These are phyloP conservation scores for Rhizophagus sp. DNA, from an alignment of 192 early-diverging fungal species.

Conservation along the genomic window DNA sequence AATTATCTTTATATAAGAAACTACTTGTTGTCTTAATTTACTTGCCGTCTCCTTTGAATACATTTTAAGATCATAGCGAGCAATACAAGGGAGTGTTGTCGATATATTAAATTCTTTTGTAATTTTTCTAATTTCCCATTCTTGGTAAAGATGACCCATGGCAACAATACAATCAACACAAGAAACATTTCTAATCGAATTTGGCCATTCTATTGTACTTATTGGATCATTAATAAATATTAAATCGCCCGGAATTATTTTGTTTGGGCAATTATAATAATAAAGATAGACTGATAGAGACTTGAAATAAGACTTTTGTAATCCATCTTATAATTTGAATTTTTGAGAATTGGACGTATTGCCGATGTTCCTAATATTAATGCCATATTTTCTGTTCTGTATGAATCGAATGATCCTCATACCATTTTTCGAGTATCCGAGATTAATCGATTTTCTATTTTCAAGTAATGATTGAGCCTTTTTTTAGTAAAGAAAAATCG, in stretches of 20 bases:
- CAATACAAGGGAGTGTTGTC: constrained; percentile 35
- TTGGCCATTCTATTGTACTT: background rate
- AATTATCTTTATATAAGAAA: constrained; percentile 55
- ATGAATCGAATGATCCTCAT: background rate
- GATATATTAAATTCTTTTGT: background rate
- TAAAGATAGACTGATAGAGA: background rate
- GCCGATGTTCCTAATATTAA: background rate
- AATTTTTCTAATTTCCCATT: background rate
- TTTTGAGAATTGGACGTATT: background rate
- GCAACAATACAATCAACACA: background rate
- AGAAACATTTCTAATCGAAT: background rate
- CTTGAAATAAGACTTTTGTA: no score
- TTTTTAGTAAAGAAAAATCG: no score
- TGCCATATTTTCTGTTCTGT: background rate
- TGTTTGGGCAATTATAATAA: background rate
- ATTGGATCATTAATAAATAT: background rate
- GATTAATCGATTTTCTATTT: constrained; percentile 2
- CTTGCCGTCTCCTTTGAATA: constrained; percentile 26
- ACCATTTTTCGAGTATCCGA: background rate
- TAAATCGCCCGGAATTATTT: background rate
- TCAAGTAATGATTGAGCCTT: no score
- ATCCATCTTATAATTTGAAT: background rate
- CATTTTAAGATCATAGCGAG: constrained; percentile 32
- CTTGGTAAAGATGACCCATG: background rate
- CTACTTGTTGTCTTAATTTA: constrained; percentile 44